Evolutionary conservation across 192 early-diverging fungal species (phyloP).

Genomic region (Backusella australiensis): DNA sequence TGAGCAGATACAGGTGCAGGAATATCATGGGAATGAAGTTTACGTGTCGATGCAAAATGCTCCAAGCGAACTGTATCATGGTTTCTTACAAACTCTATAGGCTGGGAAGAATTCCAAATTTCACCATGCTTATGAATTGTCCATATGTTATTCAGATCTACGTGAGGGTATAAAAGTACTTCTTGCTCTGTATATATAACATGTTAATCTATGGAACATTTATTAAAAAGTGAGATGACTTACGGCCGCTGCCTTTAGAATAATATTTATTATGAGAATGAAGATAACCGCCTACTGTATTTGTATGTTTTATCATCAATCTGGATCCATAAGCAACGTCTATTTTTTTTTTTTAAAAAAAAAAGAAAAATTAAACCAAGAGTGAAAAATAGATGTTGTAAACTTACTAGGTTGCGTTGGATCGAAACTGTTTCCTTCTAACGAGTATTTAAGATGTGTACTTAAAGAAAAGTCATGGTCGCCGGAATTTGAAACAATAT

Average conservation of each 20-base stretch:
- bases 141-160: conserved; percentile 92
- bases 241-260: conserved; percentile 71
- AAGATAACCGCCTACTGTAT: conserved; percentile 75
- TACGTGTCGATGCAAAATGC: conserved; percentile 56
- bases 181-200: conserved; percentile 55
- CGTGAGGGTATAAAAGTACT: conserved; percentile 72
- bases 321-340: conserved; percentile 70
- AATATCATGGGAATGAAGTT: conserved; percentile 69
- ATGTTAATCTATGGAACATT: background rate
- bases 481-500: conserved; percentile 67
- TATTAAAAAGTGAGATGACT: conserved; percentile 6
- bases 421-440: conserved; percentile 64
- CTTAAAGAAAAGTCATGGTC: conserved; percentile 94
- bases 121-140: conserved; percentile 32
- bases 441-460: conserved; percentile 82
- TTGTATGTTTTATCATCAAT: conserved; percentile 63
- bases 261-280: conserved; percentile 73
- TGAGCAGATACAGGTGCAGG: conserved; percentile 60
- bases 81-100: conserved; percentile 59
- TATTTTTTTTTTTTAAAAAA: conserved; percentile 17
- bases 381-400: background rate
- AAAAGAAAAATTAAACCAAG: background rate
- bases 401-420: conserved; percentile 44
- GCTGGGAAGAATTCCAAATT: conserved; percentile 17
- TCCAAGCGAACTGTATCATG: conserved; percentile 76